These are phyloP conservation scores for Microsporum ferrugineum DNA, from an alignment of 2,329 filamentous ascomycete genomes.

Conservation along the genomic window DNA sequence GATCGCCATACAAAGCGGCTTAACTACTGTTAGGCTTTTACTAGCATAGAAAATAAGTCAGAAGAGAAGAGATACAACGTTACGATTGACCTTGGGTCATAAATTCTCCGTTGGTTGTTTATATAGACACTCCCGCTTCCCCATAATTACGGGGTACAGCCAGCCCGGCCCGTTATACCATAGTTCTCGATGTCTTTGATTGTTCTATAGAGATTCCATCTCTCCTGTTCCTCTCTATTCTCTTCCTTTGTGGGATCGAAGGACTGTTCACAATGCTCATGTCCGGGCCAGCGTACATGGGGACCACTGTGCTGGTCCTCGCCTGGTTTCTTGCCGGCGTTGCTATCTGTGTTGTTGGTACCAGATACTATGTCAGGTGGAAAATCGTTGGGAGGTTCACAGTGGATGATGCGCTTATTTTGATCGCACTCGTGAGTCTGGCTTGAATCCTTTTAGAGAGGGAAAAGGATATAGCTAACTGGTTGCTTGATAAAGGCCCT, in stretches of 20 bases:
- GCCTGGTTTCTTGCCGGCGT: neutral
- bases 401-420: neutral
- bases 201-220: neutral
- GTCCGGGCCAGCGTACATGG: neutral
- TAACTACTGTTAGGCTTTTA: neutral
- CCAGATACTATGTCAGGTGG: neutral
- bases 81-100: neutral
- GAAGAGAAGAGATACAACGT: neutral
- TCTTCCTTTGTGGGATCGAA: neutral
- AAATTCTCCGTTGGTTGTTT: neutral
- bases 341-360: neutral
- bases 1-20: neutral
- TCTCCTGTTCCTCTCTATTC: neutral
- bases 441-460: neutral
- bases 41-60: neutral
- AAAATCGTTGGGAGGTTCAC: neutral
- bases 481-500: constrained; percentile 1
- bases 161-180: too few relatives aligned
- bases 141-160: neutral
- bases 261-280: neutral
- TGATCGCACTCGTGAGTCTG: neutral
- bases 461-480: neutral
- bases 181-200: neutral
- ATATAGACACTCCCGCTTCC: neutral
- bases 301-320: neutral